These are phyloP conservation scores for Chytriomyces sp. DNA, from an alignment of 192 early-diverging fungal species.

Conservation along the genomic window DNA sequence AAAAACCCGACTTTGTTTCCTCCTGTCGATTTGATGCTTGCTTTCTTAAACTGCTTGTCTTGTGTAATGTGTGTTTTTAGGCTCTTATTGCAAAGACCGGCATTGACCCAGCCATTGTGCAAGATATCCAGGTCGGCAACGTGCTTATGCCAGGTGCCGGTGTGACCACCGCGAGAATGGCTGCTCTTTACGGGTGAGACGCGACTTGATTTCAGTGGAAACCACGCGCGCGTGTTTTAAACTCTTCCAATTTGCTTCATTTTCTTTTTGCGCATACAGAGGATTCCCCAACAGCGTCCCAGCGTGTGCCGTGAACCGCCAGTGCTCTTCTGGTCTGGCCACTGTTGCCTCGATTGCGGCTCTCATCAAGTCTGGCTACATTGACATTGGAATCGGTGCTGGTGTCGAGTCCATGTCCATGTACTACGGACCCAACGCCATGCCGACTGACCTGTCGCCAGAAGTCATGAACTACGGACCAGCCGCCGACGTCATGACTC, in stretches of 20 bases:
- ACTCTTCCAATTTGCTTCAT: background rate
- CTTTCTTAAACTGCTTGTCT: background rate
- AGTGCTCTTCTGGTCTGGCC: slow-evolving; percentile 92
- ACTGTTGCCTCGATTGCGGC: slow-evolving; percentile 88
- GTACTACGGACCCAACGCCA: slow-evolving; percentile 83
- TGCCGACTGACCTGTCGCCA: slow-evolving; percentile 74
- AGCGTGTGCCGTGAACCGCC: slow-evolving; percentile 87
- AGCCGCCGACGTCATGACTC: slow-evolving; percentile 30
- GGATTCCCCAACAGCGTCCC: slow-evolving; percentile 82
- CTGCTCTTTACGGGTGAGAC: slow-evolving; percentile 76
- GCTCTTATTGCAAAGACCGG: slow-evolving; percentile 75
- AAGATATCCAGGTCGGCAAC: slow-evolving; percentile 95
- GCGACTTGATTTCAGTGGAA: background rate
- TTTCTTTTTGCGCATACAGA: background rate
- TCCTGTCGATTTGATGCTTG: too few species aligned
- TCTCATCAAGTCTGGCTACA: slow-evolving; percentile 86
- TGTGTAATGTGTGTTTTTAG: slow-evolving; percentile 11
- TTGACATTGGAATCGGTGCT: slow-evolving; percentile 92
- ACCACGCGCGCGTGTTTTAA: background rate
- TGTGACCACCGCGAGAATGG: slow-evolving; percentile 88
- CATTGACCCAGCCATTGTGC: slow-evolving; percentile 82
- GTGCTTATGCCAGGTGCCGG: slow-evolving; percentile 89
- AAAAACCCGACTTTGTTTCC: background rate
- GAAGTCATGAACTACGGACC: slow-evolving; percentile 72
- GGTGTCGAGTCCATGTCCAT: slow-evolving; percentile 94